Evolutionary conservation across 208 protist genomes (phyloP).

Genomic region (Strigomonas culicis): DNA sequence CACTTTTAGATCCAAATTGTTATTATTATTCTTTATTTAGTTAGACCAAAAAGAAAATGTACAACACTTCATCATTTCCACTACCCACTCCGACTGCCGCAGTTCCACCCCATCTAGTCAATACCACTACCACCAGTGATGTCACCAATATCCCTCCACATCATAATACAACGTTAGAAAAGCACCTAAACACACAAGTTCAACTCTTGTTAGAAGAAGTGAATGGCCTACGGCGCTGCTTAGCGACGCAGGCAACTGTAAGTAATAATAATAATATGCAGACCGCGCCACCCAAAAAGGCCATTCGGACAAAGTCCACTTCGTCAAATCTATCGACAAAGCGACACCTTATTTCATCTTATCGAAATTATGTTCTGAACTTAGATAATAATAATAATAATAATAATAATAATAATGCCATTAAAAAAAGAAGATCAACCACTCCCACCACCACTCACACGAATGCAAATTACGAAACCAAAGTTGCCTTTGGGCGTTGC

Average conservation of each 20-base stretch:
- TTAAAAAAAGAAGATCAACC: neutral
- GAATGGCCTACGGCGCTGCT: neutral
- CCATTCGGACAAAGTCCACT: no score
- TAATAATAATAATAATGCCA: constrained; percentile 8
- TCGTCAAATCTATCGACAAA: no score
- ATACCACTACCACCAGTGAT: no score
- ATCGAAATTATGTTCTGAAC: neutral
- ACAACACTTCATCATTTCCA: neutral
- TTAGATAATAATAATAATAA: constrained; percentile 9
- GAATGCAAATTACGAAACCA: neutral
- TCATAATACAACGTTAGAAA: constrained; percentile 5
- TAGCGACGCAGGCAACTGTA: neutral
- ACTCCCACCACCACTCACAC: neutral
- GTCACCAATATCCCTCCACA: no score
- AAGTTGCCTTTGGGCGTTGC: constrained; percentile 4
- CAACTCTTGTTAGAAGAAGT: neutral
- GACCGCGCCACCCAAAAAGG: no score
- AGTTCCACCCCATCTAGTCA: no score
- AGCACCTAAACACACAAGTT: constrained; percentile 3
- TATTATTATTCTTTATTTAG: neutral
- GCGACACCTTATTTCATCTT: no score
- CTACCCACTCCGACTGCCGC: no score
- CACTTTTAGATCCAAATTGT: neutral
- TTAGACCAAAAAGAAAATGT: constrained; percentile 2
- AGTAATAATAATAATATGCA: no score